Evolutionary conservation across 495 filamentous ascomycete species (phyloP).

Genomic region (Trichoderma reesei): DNA sequence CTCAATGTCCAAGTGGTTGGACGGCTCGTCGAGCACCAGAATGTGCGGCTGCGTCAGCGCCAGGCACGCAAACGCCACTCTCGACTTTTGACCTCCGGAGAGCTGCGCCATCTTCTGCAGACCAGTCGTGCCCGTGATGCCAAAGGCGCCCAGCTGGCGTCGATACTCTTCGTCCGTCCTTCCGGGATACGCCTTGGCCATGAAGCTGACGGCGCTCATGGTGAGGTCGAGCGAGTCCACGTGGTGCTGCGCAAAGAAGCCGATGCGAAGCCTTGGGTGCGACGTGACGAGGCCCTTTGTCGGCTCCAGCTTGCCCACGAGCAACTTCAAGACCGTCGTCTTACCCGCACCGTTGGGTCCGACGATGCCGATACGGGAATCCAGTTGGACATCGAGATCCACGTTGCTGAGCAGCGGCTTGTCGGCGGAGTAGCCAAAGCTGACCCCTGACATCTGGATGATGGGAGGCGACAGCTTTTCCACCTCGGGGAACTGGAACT

Average conservation of each 20-base stretch:
- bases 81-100: slow-evolving; percentile 96
- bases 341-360: slow-evolving; percentile 98
- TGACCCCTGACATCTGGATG: slow-evolving; percentile 89
- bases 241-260: slow-evolving; percentile 98
- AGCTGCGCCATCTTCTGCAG: slow-evolving; percentile 91
- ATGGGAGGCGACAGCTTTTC: slow-evolving; percentile 97
- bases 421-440: slow-evolving; percentile 79
- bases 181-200: slow-evolving; percentile 84
- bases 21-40: slow-evolving; percentile 94
- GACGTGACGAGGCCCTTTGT: slow-evolving; percentile 75
- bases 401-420: slow-evolving; percentile 74
- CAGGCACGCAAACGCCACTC: slow-evolving; percentile 93
- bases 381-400: slow-evolving; percentile 93
- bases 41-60: slow-evolving; percentile 92
- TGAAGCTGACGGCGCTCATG: slow-evolving; percentile 82
- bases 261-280: slow-evolving; percentile 77
- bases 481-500: slow-evolving; percentile 97
- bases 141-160: slow-evolving; percentile 89
- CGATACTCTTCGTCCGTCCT: slow-evolving; percentile 95
- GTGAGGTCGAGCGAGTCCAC: slow-evolving; percentile 93
- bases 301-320: slow-evolving; percentile 75
- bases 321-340: slow-evolving; percentile 88
- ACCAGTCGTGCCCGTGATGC: slow-evolving; percentile 95
- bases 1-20: slow-evolving; percentile 97
- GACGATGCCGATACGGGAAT: slow-evolving; percentile 96